Conservation (phyloP, 2,329 filamentous ascomycete species). For the Bipolaris oryzae region DNA sequence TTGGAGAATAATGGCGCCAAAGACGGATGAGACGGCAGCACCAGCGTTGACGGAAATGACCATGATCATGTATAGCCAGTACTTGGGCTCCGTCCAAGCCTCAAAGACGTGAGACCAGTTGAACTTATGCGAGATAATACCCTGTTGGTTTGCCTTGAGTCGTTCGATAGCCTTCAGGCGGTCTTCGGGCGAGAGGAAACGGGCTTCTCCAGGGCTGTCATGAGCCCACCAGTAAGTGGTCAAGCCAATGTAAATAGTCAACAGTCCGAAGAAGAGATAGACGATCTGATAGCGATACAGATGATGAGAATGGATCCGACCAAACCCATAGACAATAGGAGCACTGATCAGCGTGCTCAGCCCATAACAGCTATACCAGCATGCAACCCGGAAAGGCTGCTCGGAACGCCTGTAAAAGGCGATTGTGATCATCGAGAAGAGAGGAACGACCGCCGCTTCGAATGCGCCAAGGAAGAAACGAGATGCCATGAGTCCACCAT, state of each 20-base stretch:
- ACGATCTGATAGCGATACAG: conserved; percentile 68
- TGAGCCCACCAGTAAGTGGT: conserved; percentile 55
- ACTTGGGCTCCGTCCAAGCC: conserved; percentile 60
- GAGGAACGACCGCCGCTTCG: conserved; percentile 34
- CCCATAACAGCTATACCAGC: conserved; percentile 72
- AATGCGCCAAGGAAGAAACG: conserved; percentile 34
- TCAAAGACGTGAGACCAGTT: conserved; percentile 68
- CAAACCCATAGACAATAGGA: conserved; percentile 66
- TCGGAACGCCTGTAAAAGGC: conserved; percentile 32
- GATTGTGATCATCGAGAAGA: conserved; percentile 37
- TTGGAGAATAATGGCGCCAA: conserved; percentile 61
- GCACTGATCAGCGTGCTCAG: conserved; percentile 65
- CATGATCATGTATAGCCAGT: conserved; percentile 53
- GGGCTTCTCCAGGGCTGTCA: conserved; percentile 64
- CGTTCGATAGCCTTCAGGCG: conserved; percentile 72
- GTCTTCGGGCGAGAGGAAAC: conserved; percentile 67
- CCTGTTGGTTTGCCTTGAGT: conserved; percentile 75
- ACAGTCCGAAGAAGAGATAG: conserved; percentile 52
- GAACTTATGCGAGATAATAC: conserved; percentile 71
- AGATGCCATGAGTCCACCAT: conserved; percentile 28
- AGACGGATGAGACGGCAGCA: conserved; percentile 63
- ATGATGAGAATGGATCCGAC: conserved; percentile 58
- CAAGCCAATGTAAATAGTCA: conserved; percentile 50
- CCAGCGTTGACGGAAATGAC: conserved; percentile 31
- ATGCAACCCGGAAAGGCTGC: conserved; percentile 34